Evolutionary conservation across 1,139 yeast genomes (phyloP).

Genomic region (Kluyveromyces sp.): DNA sequence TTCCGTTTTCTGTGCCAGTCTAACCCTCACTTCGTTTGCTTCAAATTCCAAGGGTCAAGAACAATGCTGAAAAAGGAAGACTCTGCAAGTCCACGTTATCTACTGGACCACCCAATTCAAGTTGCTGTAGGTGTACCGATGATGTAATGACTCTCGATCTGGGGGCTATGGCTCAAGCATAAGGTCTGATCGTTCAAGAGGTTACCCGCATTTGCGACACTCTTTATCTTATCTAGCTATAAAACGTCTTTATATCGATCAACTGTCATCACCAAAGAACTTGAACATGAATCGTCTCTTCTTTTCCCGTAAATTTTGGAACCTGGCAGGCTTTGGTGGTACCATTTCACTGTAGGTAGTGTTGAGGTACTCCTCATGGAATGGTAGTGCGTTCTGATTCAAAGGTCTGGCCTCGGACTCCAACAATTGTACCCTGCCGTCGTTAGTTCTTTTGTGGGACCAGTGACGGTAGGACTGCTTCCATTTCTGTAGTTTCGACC

Average conservation of each 20-base stretch:
- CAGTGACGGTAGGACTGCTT: not conserved
- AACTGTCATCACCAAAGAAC: conserved; percentile 14
- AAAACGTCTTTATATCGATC: no score
- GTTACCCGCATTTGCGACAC: conserved; percentile 6
- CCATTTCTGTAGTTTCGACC: not conserved
- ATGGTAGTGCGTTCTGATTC: not conserved
- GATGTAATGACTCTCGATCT: no score
- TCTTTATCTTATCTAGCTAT: not conserved
- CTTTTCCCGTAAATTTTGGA: conserved; percentile 6
- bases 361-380: conserved; percentile 4
- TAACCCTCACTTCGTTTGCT: no score
- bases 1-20: no score
- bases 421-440: not conserved
- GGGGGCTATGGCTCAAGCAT: no score
- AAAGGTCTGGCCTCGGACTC: not conserved
- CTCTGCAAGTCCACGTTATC: no score
- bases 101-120: no score
- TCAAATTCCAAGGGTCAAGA: no score
- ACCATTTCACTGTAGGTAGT: conserved; percentile 7
- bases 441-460: not conserved
- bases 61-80: no score
- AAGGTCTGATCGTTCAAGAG: no score
- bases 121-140: no score
- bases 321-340: conserved; percentile 6
- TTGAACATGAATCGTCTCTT: conserved; percentile 12